A percentile compares a stretch with the other conserved stretches of the same genome.
Evolutionary conservation across 73 alveolate species (phyloP).

Genomic region (Paramecium octaurelia): DNA sequence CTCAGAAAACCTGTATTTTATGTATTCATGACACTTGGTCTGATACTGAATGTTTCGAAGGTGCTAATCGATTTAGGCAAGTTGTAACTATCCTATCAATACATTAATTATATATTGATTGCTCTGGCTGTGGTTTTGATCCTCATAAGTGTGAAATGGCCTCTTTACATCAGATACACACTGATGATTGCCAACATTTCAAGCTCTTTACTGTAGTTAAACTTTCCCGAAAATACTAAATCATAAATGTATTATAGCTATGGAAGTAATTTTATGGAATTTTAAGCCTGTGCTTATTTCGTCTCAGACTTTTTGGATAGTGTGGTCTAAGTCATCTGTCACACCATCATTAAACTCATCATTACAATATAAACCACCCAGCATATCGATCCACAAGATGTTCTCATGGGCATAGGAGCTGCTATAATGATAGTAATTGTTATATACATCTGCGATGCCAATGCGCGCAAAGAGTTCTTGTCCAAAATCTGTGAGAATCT

Average conservation of each 20-base stretch:
- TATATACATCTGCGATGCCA: neutral
- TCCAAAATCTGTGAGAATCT: neutral
- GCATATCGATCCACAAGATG: neutral
- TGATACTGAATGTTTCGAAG: neutral
- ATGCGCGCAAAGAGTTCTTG: neutral
- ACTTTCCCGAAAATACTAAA: neutral
- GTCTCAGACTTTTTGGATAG: conserved; percentile 3
- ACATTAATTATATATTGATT: neutral
- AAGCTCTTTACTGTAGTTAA: neutral
- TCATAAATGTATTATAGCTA: neutral
- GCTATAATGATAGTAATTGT: neutral
- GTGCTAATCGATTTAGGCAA: neutral
- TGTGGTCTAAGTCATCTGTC: neutral
- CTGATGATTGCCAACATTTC: neutral
- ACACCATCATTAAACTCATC: neutral
- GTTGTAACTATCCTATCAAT: neutral
- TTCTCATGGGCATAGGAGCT: neutral
- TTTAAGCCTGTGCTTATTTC: neutral
- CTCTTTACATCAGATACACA: neutral
- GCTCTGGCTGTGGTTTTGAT: neutral
- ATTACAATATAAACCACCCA: neutral
- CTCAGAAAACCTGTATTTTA: neutral
- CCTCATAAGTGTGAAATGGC: neutral
- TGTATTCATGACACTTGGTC: neutral
- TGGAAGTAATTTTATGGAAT: neutral